phyloP scores from a whole-genome alignment of 306 rosid genomes.

The Trichosanthes cucumerina region DNA sequence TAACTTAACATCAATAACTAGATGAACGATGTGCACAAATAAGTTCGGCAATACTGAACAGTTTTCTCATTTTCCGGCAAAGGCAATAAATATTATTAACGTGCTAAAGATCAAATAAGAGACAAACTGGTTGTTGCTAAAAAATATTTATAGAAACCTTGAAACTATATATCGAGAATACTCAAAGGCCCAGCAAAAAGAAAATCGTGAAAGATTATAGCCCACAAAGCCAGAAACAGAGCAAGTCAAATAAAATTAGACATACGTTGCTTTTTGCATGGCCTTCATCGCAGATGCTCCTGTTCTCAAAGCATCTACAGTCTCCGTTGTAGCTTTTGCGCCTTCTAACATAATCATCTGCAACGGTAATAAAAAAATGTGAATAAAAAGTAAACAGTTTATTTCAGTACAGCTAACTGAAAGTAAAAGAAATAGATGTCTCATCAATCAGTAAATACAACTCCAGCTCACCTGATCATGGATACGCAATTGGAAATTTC shows the following conservation, averaged over 20 bases:
- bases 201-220: not conserved
- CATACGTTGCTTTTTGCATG: conserved; percentile 96
- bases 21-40: not conserved
- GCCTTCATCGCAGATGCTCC: conserved; percentile 99
- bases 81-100: not conserved
- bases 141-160: not conserved
- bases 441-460: not conserved
- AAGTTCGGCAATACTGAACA: not conserved
- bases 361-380: not conserved
- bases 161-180: not conserved
- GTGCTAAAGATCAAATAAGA: not conserved
- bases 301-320: conserved; percentile 88
- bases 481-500: conserved; percentile 95
- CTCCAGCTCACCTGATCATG: conserved; percentile 71
- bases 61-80: not conserved
- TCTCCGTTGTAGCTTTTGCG: conserved; percentile 97
- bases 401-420: not conserved
- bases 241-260: conserved; percentile 3
- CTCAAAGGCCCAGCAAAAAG: not conserved
- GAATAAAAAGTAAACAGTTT: not conserved
- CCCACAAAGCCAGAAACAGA: not conserved
- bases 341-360: conserved; percentile 99
- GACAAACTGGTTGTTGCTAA: no score
- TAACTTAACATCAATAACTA: not conserved
- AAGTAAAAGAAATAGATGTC: not conserved